Conservation (phyloP, 1,139 yeast species). For the Diutina pseudorugosa region DNA sequence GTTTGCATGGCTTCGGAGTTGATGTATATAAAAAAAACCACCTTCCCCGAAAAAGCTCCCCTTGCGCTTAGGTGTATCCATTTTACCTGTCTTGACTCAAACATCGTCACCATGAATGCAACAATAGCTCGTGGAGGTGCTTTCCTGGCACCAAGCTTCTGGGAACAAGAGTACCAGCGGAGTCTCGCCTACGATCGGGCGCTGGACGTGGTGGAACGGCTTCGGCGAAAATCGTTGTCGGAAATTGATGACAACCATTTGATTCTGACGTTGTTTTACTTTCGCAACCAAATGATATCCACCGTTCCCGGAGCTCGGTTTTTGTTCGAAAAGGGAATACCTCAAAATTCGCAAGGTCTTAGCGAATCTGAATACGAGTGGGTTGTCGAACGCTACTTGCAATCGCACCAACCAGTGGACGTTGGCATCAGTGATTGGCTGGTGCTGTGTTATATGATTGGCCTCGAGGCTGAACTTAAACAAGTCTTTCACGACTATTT, state of each 20-base stretch:
- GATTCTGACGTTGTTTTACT: background rate
- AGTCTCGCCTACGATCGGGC: constrained; percentile 1
- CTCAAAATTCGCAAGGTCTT: background rate
- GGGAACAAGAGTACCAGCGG: constrained; percentile 3
- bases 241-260: background rate
- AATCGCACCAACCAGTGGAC: background rate
- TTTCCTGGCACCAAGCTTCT: background rate
- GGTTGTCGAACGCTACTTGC: background rate
- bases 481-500: background rate
- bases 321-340: constrained; percentile 1
- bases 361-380: constrained; percentile 1
- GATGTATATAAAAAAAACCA: background rate
- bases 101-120: background rate
- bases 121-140: background rate
- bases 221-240: background rate
- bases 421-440: constrained; percentile 1
- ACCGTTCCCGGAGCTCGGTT: background rate
- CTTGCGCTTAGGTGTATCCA: background rate
- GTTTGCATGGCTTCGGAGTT: background rate
- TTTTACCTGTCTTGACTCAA: background rate
- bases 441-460: constrained; percentile 3
- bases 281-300: background rate
- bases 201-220: background rate
- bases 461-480: background rate
- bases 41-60: background rate